phyloP scores from a whole-genome alignment of 805 yeast genomes.

The Candida coquimbonensis region DNA sequence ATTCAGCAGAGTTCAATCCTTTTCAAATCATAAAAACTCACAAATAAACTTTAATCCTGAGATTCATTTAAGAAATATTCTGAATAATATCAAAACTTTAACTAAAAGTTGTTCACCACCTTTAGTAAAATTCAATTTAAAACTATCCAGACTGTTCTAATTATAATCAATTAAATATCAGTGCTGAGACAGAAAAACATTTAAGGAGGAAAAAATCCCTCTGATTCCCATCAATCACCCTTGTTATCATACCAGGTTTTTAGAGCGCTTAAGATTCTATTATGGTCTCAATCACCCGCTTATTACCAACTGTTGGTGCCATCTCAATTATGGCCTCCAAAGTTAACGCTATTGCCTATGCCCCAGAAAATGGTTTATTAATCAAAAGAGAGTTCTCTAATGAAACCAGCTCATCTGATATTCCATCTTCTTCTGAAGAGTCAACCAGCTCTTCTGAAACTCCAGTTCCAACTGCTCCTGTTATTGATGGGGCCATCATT shows the following conservation, averaged over 20 bases:
- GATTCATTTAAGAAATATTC: no score
- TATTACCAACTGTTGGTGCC: constrained; percentile 6
- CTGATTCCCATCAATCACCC: neutral
- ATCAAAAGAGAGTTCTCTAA: no score
- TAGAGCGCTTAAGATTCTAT: neutral
- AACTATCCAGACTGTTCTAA: no score
- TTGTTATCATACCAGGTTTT: neutral
- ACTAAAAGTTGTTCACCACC: no score
- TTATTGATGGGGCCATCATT: neutral
- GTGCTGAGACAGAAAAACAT: neutral
- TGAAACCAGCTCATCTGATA: neutral
- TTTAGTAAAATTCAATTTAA: no score
- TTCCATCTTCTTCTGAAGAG: constrained; percentile 5
- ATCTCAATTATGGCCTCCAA: neutral
- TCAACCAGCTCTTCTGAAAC: neutral
- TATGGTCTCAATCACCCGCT: constrained; percentile 13
- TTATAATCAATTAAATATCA: no score
- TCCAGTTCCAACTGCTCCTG: neutral
- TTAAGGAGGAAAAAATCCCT: neutral
- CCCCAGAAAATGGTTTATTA: no score
- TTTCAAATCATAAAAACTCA: no score
- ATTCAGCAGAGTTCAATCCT: no score
- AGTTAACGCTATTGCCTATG: neutral
- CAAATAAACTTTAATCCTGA: no score
- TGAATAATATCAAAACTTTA: no score